These are phyloP conservation scores for Apiospora arundinis DNA, from an alignment of 2,329 filamentous ascomycete species.

Conservation along the genomic window DNA sequence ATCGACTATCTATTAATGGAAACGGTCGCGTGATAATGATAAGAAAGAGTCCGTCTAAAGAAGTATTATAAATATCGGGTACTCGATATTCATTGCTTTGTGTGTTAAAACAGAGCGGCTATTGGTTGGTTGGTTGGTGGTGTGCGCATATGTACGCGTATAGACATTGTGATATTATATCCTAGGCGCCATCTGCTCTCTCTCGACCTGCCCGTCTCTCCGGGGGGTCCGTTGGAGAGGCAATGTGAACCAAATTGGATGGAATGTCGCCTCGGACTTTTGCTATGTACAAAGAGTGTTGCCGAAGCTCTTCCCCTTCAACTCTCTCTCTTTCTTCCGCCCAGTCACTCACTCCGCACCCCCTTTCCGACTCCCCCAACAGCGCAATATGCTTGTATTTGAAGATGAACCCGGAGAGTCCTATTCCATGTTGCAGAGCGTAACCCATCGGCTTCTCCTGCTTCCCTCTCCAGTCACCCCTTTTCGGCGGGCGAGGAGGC, in stretches of 20 bases:
- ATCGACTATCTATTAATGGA: neutral
- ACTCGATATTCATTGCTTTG: neutral
- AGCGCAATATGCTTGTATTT: neutral
- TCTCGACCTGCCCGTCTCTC: neutral
- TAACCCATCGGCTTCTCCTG: neutral
- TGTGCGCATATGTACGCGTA: neutral
- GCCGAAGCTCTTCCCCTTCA: neutral
- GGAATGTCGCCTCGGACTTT: constrained; percentile 17
- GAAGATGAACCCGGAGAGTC: neutral
- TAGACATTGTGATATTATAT: constrained; percentile 17
- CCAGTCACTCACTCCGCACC: neutral
- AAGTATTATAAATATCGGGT: neutral
- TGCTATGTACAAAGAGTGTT: constrained; percentile 18
- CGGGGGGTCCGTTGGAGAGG: neutral
- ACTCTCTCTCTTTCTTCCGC: neutral
- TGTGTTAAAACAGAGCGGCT: neutral
- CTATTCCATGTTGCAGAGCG: constrained; percentile 1
- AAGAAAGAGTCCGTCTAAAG: neutral
- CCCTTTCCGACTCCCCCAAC: neutral
- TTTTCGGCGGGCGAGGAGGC: neutral
- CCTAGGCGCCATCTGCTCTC: constrained; percentile 11
- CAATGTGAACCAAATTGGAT: constrained; percentile 1
- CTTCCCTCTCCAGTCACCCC: neutral
- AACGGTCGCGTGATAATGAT: neutral
- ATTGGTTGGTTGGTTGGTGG: neutral